phyloP scores from a whole-genome alignment of 441 rosid species.

The Syzygium malaccense region DNA sequence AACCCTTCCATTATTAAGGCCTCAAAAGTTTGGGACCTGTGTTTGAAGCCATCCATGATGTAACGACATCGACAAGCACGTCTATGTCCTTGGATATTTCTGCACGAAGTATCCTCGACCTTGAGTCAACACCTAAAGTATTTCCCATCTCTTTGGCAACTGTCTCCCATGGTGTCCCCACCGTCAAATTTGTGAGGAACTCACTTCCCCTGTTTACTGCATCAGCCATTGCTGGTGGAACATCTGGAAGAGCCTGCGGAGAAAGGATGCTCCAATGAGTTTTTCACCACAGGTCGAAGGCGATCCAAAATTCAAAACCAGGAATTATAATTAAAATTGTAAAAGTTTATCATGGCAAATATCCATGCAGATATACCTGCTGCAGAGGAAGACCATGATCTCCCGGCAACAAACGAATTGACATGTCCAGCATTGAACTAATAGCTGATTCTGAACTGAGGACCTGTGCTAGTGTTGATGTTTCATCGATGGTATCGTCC shows the following conservation, averaged over 20 bases:
- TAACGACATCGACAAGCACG: slow-evolving; percentile 54
- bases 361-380: slow-evolving; percentile 47
- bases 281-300: background rate
- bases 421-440: slow-evolving; percentile 93
- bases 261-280: background rate
- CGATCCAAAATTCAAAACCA: background rate
- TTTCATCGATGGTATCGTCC: slow-evolving; percentile 87
- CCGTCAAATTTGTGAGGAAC: slow-evolving; percentile 63
- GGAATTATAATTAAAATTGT: background rate
- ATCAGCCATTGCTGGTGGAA: slow-evolving; percentile 95
- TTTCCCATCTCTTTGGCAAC: slow-evolving; percentile 85
- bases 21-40: slow-evolving; percentile 47
- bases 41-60: slow-evolving; percentile 80
- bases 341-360: background rate
- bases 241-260: slow-evolving; percentile 80
- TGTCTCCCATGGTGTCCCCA: slow-evolving; percentile 91
- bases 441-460: slow-evolving; percentile 87
- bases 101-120: slow-evolving; percentile 48
- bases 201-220: slow-evolving; percentile 87
- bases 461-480: slow-evolving; percentile 73
- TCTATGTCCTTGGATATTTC: slow-evolving; percentile 61
- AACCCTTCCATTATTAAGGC: slow-evolving; percentile 16
- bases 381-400: slow-evolving; percentile 94
- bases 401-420: slow-evolving; percentile 79
- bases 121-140: slow-evolving; percentile 59